Evolutionary conservation across 192 early-diverging fungal genomes (phyloP).

Genomic region (Linnemannia exigua): DNA sequence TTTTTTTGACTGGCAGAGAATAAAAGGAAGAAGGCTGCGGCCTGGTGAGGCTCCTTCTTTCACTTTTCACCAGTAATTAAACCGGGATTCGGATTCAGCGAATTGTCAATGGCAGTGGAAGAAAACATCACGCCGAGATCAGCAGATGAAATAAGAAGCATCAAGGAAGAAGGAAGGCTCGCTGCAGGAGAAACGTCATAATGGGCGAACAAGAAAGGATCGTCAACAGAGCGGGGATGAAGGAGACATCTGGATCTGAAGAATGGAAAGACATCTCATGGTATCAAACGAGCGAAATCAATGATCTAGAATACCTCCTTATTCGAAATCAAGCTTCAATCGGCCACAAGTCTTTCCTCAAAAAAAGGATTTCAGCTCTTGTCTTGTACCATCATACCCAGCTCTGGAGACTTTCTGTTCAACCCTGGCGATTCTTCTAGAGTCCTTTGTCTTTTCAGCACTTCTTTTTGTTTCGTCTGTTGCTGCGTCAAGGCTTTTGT

Average conservation of each 20-base stretch:
- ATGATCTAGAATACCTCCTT: background rate
- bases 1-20: background rate
- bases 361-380: background rate
- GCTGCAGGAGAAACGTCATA: background rate
- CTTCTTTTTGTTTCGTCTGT: background rate
- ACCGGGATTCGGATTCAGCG: background rate
- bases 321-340: background rate
- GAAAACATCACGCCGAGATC: background rate
- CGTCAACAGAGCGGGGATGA: background rate
- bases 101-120: background rate
- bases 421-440: background rate
- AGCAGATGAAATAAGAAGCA: background rate
- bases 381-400: background rate
- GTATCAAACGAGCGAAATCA: background rate
- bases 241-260: conserved; percentile 5
- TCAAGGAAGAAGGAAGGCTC: background rate
- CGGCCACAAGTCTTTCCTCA: background rate
- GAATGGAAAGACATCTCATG: background rate
- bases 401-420: background rate
- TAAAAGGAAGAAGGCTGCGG: background rate
- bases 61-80: conserved; percentile 44
- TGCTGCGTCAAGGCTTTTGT: background rate
- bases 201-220: background rate
- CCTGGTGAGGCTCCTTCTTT: conserved; percentile 29
- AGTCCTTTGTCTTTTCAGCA: too few relatives aligned